Percentiles rank a stretch among this genome's conserved stretches.
Evolutionary conservation across 148 eudicot species (phyloP).

Genomic region (Amaranthus cruentus): DNA sequence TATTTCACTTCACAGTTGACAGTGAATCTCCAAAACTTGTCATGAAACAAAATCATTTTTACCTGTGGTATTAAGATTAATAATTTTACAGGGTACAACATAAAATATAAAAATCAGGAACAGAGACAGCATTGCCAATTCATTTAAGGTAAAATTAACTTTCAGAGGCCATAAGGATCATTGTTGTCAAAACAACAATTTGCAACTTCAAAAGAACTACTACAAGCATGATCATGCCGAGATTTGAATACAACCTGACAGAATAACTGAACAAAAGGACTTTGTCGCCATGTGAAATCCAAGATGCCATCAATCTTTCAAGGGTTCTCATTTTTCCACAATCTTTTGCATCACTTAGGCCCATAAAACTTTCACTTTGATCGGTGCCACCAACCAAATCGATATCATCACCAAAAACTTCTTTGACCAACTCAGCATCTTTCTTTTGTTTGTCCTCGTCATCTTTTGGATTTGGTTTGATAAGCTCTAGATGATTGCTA

Average conservation of each 20-base stretch:
- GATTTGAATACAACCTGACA: conserved; percentile 56
- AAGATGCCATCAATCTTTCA: conserved; percentile 72
- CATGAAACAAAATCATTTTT: neutral
- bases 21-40: neutral
- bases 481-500: conserved; percentile 95
- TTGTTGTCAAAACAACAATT: neutral
- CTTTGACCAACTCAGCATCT: conserved; percentile 83
- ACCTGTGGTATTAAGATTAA: neutral
- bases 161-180: neutral
- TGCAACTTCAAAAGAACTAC: neutral
- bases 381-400: conserved; percentile 70
- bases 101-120: neutral
- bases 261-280: conserved; percentile 91
- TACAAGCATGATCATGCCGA: conserved; percentile 5
- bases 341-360: conserved; percentile 79
- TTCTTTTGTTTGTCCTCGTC: conserved; percentile 72
- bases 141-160: neutral
- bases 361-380: conserved; percentile 78
- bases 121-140: neutral
- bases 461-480: conserved; percentile 91
- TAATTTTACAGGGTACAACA: no score
- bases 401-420: conserved; percentile 72
- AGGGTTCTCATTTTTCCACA: conserved; percentile 96
- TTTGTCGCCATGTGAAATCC: conserved; percentile 84
- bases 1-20: neutral